These are phyloP conservation scores for Neohortaea acidophila DNA, from an alignment of 495 filamentous ascomycete species.

Conservation along the genomic window DNA sequence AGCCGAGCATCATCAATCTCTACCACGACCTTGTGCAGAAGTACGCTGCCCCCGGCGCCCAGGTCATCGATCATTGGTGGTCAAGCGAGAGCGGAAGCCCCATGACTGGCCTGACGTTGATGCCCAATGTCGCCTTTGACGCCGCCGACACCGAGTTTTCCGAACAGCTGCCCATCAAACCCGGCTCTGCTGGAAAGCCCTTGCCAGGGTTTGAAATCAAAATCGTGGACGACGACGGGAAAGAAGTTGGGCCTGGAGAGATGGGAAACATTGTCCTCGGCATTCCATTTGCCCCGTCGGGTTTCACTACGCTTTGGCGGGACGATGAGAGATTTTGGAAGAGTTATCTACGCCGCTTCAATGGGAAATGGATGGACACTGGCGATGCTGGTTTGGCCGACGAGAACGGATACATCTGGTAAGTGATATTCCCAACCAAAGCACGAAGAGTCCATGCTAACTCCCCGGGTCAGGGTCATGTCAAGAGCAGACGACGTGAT, in stretches of 20 bases:
- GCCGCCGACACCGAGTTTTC: constrained; percentile 21
- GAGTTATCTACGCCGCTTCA: constrained; percentile 65
- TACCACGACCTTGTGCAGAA: constrained; percentile 56
- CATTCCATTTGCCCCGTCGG: constrained; percentile 69
- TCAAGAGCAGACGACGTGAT: constrained; percentile 80
- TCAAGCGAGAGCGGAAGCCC: constrained; percentile 82
- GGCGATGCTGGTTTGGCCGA: constrained; percentile 83
- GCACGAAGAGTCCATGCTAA: not conserved
- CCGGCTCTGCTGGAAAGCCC: constrained; percentile 74
- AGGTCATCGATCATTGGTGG: constrained; percentile 93
- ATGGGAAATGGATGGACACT: constrained; percentile 71
- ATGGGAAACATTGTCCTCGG: constrained; percentile 89
- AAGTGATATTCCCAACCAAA: not conserved
- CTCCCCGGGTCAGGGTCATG: constrained; percentile 69
- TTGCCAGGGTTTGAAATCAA: constrained; percentile 83
- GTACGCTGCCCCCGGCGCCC: constrained; percentile 46
- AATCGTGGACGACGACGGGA: constrained; percentile 65
- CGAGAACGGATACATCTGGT: constrained; percentile 47
- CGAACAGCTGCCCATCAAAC: constrained; percentile 44
- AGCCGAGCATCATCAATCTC: constrained; percentile 67
- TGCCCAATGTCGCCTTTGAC: constrained; percentile 35
- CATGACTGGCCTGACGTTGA: constrained; percentile 65
- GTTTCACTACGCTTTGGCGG: constrained; percentile 67
- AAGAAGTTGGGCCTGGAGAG: constrained; percentile 45
- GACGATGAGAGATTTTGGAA: constrained; percentile 73